Base-by-base conservation (phyloP, 108 stramenopile species). In the Nitzschia palea region DNA sequence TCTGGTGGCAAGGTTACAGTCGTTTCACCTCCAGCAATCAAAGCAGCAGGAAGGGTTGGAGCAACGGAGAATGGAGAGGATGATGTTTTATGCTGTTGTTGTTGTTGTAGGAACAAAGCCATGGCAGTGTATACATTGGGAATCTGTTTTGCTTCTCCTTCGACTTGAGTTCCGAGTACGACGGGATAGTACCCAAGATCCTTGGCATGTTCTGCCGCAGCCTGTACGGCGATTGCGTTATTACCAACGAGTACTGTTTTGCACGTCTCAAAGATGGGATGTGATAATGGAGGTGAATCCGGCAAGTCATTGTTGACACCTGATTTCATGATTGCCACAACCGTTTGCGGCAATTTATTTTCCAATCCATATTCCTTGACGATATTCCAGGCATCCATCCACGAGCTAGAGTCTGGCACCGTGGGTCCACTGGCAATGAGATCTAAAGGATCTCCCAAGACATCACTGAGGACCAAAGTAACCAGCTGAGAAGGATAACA, bases 361-460 rank as follows among this genome's bases (percentile, higher is more conserved):
- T 50, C 30, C 55, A 86, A 67, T 23, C 81, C 70, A 68, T 83
- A 80, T 37, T 76, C 68, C 20, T 86, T 28, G 1, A 88, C 84
- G 43, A 91, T 65, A 25, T 55, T 23, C 68, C 73, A 80, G 23
- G 86, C 89, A 67, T 87, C 86, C 25, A 66, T 48, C 74, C 74
- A 83, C 34, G 79, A 83, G 40, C 71, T 77, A 26, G 74, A 74
- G 69, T 89, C 90, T 32, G 86, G 84, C 27, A 93, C 91, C 5
- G 93, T 91, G 1, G 93, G 93, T 26, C 93, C 93, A 64, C 82
- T 84, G 17, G 93, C 93, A 68, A 94, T 94, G 73, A 94, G 74
- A 80, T 89, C 88, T 15, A 94, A 62, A 28, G 89, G 89, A 79
- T 94, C 93, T n/a, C 93, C 93, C 42, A 94, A 76, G n/a, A 94